Evolutionary conservation across 148 eudicot genomes (phyloP), one percentile per base, ranked within the genome.

Genomic region (Vaccinium darrowii): DNA sequence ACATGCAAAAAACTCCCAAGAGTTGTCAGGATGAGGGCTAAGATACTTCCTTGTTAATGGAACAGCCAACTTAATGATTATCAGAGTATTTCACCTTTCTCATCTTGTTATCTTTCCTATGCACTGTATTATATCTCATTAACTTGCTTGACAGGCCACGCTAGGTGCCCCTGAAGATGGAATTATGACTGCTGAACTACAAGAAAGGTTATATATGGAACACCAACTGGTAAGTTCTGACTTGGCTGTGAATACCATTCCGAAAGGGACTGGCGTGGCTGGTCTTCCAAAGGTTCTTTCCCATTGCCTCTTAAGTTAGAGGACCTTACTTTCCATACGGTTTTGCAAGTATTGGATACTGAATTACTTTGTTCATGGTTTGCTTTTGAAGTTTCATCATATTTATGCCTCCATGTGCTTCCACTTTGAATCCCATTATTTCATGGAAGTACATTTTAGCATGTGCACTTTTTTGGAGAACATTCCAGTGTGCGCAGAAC

Each of bases 101-200:
- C 82, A 27, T 10, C 25, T 15, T 8, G 58, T 67, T 36, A 27
- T 75, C 11, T 2, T 54, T 58, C 39, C 25, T 47, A 47, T n/a
- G 53, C 39, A 27, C 54, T 43, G 2, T 71, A 49, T 14, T 7
- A 50, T 1, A 18, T 81, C 67, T 51, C 60, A 71, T 82, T 51
- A 30, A 33, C 85, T 82, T 83, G 86, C 76, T 82, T 84, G 86
- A 85, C 86, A 97, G 99, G 90, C 98, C 39, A 76, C 98, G 18
- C 16, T 92, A 76, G 94, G 90, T 81, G 81, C 57, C 43, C 90
- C 79, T 13, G 95, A 95, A 87, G 94, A 93, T 87, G 98, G 96
- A 62, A 86, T 95, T 84, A 95, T 97, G 98, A 94, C 98, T 30
- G 81, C 86, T 9, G 95, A 93, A 87, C 95, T 95, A 76, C 94